Percentiles rank a stretch among this genome's conserved stretches.
Evolutionary conservation across 768 basidiomycete species (phyloP).

Genomic region (Boletus huronensis): DNA sequence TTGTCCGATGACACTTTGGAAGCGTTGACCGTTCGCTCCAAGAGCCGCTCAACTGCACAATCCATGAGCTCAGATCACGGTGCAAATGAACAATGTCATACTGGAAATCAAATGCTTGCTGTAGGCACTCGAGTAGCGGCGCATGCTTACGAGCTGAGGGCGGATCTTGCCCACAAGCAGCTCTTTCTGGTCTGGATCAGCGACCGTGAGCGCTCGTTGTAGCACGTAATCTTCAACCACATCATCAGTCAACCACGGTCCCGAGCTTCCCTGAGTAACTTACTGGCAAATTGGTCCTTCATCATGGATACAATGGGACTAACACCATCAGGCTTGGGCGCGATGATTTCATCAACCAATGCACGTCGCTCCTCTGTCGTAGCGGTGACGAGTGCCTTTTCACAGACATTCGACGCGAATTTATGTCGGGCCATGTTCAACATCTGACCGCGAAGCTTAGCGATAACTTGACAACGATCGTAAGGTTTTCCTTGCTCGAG

Average conservation of each 20-base stretch:
- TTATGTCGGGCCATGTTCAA: conserved; percentile 81
- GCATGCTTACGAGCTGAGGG: conserved; percentile 67
- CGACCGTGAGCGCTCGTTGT: conserved; percentile 69
- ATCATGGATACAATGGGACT: conserved; percentile 68
- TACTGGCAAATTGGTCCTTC: conserved; percentile 88
- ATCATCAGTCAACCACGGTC: conserved; percentile 4
- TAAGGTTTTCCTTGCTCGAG: conserved; percentile 73
- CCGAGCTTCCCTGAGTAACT: conserved; percentile 31
- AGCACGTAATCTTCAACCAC: conserved; percentile 70
- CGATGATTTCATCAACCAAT: conserved; percentile 82
- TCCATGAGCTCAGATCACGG: conserved; percentile 8
- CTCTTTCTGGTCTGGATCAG: conserved; percentile 71
- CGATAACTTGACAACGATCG: conserved; percentile 65
- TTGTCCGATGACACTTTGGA: conserved; percentile 26
- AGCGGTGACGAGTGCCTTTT: conserved; percentile 77
- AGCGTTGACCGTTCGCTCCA: conserved; percentile 47
- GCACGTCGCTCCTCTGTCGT: conserved; percentile 58
- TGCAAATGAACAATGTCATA: conserved; percentile 36
- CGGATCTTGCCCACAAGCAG: conserved; percentile 57
- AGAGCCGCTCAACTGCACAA: conserved; percentile 60
- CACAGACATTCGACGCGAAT: conserved; percentile 94
- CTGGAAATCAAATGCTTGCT: conserved; percentile 81
- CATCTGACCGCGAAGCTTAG: conserved; percentile 72
- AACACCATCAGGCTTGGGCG: conserved; percentile 57
- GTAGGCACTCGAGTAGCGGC: conserved; percentile 66